These are phyloP conservation scores for grape (Vitis vinifera) DNA, from an alignment of 164 flowering plant genomes.

Conservation along the genomic window DNA sequence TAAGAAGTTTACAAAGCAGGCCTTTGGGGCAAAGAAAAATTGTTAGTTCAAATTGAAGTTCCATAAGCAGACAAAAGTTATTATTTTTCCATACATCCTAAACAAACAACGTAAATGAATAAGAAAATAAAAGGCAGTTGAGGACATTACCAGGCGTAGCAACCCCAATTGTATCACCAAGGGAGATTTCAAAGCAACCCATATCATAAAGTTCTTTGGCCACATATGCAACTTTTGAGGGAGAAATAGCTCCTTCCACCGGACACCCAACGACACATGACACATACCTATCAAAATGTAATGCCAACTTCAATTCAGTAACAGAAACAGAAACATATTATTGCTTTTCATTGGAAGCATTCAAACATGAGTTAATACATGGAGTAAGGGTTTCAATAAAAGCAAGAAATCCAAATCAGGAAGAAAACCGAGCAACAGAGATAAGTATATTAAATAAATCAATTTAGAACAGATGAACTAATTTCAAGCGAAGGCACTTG, in stretches of 20 bases:
- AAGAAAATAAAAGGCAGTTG: neutral
- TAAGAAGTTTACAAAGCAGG: neutral
- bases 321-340: neutral
- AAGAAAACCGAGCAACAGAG: no score
- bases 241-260: constrained; percentile 78
- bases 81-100: neutral
- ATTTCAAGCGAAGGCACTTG: no score
- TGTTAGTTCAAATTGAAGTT: no score
- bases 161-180: constrained; percentile 96
- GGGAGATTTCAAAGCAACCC: constrained; percentile 99
- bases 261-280: constrained; percentile 98
- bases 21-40: neutral
- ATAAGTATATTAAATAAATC: no score
- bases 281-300: constrained; percentile 57
- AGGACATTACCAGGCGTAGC: constrained; percentile 87
- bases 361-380: no score
- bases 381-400: no score
- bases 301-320: neutral
- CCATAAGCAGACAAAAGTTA: no score
- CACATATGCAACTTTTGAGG: constrained; percentile 88
- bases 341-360: neutral
- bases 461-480: no score
- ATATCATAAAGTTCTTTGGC: constrained; percentile 84
- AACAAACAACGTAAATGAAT: neutral
- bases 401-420: no score